Evolutionary conservation across 768 basidiomycete species (phyloP), one percentile per base, ranked within the genome.

Genomic region (Lactarius sanguifluus): DNA sequence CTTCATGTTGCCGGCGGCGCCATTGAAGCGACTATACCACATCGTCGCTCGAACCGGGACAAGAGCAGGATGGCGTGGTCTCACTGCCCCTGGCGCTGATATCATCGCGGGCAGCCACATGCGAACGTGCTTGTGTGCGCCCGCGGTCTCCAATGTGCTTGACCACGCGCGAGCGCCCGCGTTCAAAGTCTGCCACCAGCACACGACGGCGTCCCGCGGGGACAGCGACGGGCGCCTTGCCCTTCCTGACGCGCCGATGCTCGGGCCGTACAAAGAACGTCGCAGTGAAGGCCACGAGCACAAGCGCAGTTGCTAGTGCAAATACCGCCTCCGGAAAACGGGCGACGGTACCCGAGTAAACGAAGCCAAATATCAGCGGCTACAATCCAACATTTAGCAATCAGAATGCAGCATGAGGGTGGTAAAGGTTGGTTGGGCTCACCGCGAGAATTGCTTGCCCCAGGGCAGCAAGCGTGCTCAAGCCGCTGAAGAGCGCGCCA

Each of bases 281-380:
- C 57, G 86, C 72, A 36, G 77, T 64, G 12, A 90, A 78, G 0
- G 83, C 79, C n/a, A 78, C 71, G 45, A 81, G 72, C 34, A 88
- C 76, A n/a, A 92, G 73, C n/a, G 73, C 77, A 1, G 82, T 81
- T 5, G 88, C 89, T 13, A 84, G 76, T 18, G 76, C 81, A 70
- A 92, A 92, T 71, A 92, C 86, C 1, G 87, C 83, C 76, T 85
- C 85, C 0, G 90, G 90, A 72, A 81, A 89, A 23, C 76, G 78
- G 0, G 81, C 84, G 38, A 91, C 89, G 2, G 86, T 89, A 41
- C 75, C 75, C 62, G 84, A 81, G 75, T 90, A 93, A 25, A 88
- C 81, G 55, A 85, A 58, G 5, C 87, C 89, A 72, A 89, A 92
- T 6, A 92, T 70, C 50, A 85, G 77, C 7, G 91, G 90, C 90